Percentiles rank a stretch among this genome's conserved stretches.
These are phyloP conservation scores for Fusarium hainanense DNA, from an alignment of 2,329 filamentous ascomycete species.

Conservation along the genomic window DNA sequence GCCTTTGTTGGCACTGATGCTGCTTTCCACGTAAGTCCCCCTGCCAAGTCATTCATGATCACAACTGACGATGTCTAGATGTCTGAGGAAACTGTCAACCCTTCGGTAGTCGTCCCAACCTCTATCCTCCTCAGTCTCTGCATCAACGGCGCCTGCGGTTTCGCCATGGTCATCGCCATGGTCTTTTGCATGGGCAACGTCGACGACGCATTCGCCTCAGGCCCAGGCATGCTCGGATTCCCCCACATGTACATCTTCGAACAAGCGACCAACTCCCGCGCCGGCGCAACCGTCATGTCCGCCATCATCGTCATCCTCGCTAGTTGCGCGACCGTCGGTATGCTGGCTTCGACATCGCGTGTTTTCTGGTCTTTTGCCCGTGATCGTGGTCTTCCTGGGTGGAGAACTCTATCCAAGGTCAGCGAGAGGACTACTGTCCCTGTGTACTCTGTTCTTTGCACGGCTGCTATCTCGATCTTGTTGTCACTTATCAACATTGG, in stretches of 20 bases:
- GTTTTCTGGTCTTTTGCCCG: conserved; percentile 65
- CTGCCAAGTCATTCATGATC: no score
- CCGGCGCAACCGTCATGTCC: conserved; percentile 62
- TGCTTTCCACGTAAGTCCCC: conserved; percentile 47
- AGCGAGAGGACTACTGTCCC: conserved; percentile 46
- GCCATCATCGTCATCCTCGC: conserved; percentile 61
- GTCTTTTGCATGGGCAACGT: conserved; percentile 65
- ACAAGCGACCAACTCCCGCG: conserved; percentile 59
- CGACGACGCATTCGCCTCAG: conserved; percentile 55
- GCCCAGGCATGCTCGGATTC: conserved; percentile 57
- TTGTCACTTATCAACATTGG: conserved; percentile 52
- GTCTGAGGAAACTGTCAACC: conserved; percentile 60
- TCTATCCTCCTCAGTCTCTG: conserved; percentile 61
- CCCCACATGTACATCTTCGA: conserved; percentile 70
- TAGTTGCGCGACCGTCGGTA: conserved; percentile 61
- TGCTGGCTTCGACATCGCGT: conserved; percentile 67
- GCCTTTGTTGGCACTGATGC: conserved; percentile 50
- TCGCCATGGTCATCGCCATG: conserved; percentile 66
- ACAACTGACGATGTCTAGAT: conserved; percentile 46
- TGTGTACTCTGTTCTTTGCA: conserved; percentile 44
- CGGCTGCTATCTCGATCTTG: conserved; percentile 45
- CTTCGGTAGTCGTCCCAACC: conserved; percentile 61
- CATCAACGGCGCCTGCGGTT: conserved; percentile 64
- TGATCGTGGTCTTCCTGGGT: conserved; percentile 49
- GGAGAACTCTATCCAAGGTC: conserved; percentile 45